Evolutionary conservation across 306 rosid species (phyloP).

Genomic region (Begonia peltatifolia): DNA sequence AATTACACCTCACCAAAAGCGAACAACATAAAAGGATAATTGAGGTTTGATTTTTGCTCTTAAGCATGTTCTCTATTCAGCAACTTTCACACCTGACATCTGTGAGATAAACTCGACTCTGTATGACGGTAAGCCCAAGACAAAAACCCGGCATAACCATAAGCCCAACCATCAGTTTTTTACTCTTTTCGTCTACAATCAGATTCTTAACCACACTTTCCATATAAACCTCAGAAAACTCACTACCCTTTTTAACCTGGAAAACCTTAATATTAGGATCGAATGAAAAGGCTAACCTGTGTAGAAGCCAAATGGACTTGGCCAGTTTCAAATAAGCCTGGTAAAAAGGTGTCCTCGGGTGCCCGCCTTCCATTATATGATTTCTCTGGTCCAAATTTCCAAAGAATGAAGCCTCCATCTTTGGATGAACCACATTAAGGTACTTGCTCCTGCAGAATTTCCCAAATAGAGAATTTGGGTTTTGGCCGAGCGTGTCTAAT

Average conservation of each 20-base stretch:
- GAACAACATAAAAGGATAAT: background rate
- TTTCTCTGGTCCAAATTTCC: slow-evolving; percentile 91
- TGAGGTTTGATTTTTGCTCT: background rate
- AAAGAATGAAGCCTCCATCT: slow-evolving; percentile 94
- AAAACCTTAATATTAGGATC: slow-evolving; percentile 76
- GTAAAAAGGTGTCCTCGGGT: slow-evolving; percentile 96
- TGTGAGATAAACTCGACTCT: slow-evolving; percentile 88
- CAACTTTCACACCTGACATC: slow-evolving; percentile 86
- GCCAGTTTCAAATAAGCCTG: slow-evolving; percentile 88
- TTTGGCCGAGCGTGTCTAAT: slow-evolving; percentile 82
- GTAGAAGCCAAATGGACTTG: slow-evolving; percentile 89
- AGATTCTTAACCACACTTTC: slow-evolving; percentile 83
- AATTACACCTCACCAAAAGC: too few relatives aligned
- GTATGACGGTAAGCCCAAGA: slow-evolving; percentile 78
- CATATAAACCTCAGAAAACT: slow-evolving; percentile 88
- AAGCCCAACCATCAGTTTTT: slow-evolving; percentile 75
- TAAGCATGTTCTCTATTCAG: slow-evolving; percentile 37
- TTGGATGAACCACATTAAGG: slow-evolving; percentile 76
- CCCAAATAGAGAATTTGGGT: slow-evolving; percentile 86
- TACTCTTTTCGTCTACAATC: slow-evolving; percentile 51
- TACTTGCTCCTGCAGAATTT: slow-evolving; percentile 88
- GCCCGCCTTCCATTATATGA: slow-evolving; percentile 76
- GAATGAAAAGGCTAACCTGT: slow-evolving; percentile 68
- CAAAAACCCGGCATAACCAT: slow-evolving; percentile 98
- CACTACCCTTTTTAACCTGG: slow-evolving; percentile 87